Base-by-base conservation (phyloP, 2,329 filamentous ascomycete genomes). In the Monosporascus sp. region DNA sequence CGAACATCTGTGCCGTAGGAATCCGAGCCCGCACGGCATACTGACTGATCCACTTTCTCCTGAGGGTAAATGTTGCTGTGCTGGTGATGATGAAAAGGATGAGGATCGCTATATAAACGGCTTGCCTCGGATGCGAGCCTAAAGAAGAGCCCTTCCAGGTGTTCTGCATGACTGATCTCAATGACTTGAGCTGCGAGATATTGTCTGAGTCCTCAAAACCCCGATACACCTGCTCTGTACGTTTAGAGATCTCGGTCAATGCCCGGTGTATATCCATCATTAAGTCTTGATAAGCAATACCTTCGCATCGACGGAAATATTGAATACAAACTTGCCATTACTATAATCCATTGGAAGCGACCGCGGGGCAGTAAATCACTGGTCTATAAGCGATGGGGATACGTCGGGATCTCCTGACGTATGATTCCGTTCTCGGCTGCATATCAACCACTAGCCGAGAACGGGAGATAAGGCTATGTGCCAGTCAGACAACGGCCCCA, bases 1-100 rank as follows among this genome's bases (percentile, higher is more conserved):
- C 64, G 31, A 65, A 60, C 19, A 52, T 55, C 24, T 60, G 60
- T 11, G 54, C 52, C 14, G 63, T 63, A 7, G 63, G 63, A 2
- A 62, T 64, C 19, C 53, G 45, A 22, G 63, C 59, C 16, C 63
- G 58, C 20, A 38, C 43, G 7, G 51, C 47, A 22, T 44, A 17
- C n/a, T 52, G 48, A 19, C 26, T 52, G 16, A 54, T 44, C 22
- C 43, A 60, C 37, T 50, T 55, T 51, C 55, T 58, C 24, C 55
- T 58, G 45, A 60, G 26, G n/a, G 59, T 22, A 24, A 61, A 62
- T n/a, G 51, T 54, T 24, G 49, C 47, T 16, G 50, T 44, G 19
- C 55, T 55, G 14, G 57, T 55, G 17, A 64, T 9, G 16, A 61
- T 37, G 19, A 66, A 35, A 2, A 64, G 41, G 4, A 54, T 47